These are phyloP conservation scores for Tulasnella sp. DNA, from an alignment of 768 basidiomycete genomes.

Conservation along the genomic window DNA sequence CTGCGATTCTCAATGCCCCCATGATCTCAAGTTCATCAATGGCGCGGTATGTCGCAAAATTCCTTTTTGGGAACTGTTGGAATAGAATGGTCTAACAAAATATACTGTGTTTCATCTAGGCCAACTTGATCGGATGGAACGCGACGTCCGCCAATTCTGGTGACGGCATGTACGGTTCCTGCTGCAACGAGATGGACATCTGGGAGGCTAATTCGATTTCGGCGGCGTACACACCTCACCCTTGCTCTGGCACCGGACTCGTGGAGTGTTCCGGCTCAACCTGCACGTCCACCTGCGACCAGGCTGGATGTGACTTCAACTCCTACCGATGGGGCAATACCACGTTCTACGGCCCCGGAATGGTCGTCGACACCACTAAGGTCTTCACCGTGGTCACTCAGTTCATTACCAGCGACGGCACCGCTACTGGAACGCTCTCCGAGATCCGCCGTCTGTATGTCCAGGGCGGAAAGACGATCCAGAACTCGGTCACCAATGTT, in stretches of 20 bases:
- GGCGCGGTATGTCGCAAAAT: not conserved
- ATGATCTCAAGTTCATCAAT: conserved; percentile 3
- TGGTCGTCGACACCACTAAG: not conserved
- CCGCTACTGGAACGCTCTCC: not conserved
- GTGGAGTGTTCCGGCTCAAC: not conserved
- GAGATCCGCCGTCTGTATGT: no score
- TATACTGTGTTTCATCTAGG: not conserved
- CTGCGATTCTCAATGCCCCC: conserved; percentile 2
- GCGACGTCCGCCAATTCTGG: not conserved
- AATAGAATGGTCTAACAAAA: not conserved
- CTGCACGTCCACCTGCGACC: conserved; percentile 1
- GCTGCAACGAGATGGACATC: conserved; percentile 3
- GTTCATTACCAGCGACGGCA: conserved; percentile 2
- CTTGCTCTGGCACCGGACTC: not conserved
- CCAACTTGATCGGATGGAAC: not conserved
- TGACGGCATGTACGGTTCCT: not conserved
- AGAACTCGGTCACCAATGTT: no score
- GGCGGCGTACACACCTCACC: no score
- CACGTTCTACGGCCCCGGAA: conserved; percentile 3
- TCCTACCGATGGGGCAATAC: not conserved
- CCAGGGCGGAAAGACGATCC: no score
- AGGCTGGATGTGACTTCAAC: conserved; percentile 6
- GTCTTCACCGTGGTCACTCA: conserved; percentile 9
- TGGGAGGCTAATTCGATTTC: conserved; percentile 6
- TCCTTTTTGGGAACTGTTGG: not conserved